phyloP scores from a whole-genome alignment of 2,329 filamentous ascomycete genomes.

The Hyphodiscus sp. region DNA sequence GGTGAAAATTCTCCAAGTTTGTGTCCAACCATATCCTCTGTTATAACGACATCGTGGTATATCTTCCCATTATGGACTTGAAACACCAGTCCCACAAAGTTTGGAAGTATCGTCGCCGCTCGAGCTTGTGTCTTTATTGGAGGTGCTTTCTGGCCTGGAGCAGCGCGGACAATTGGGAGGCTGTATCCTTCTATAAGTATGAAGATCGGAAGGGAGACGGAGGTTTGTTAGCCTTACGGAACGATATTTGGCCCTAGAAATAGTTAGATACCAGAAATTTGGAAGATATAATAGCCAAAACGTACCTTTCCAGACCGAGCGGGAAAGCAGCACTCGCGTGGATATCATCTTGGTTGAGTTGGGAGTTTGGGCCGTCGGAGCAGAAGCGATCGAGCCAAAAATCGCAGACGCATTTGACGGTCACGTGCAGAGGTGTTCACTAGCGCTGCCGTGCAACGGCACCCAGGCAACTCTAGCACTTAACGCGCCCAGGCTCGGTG shows the following conservation, averaged over 20 bases:
- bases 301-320: slow-evolving; percentile 71
- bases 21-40: slow-evolving; percentile 72
- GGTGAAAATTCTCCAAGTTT: slow-evolving; percentile 68
- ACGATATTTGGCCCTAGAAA: slow-evolving; percentile 60
- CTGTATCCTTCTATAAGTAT: slow-evolving; percentile 33
- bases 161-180: slow-evolving; percentile 43
- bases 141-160: slow-evolving; percentile 46
- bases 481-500: too few relatives aligned
- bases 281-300: background rate
- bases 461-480: too few relatives aligned
- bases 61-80: slow-evolving; percentile 68
- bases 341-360: slow-evolving; percentile 44
- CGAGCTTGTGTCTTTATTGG: slow-evolving; percentile 66
- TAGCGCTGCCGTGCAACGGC: too few relatives aligned
- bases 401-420: background rate
- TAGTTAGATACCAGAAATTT: slow-evolving; percentile 21
- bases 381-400: slow-evolving; percentile 1
- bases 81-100: slow-evolving; percentile 65
- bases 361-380: slow-evolving; percentile 1
- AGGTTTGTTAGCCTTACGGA: slow-evolving; percentile 45
- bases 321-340: slow-evolving; percentile 50
- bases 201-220: slow-evolving; percentile 29
- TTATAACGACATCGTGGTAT: slow-evolving; percentile 62
- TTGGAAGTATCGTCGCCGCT: slow-evolving; percentile 65
- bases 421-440: too few relatives aligned